Conservation (phyloP, 2,329 filamentous ascomycete genomes). For the Ustulina deusta region DNA sequence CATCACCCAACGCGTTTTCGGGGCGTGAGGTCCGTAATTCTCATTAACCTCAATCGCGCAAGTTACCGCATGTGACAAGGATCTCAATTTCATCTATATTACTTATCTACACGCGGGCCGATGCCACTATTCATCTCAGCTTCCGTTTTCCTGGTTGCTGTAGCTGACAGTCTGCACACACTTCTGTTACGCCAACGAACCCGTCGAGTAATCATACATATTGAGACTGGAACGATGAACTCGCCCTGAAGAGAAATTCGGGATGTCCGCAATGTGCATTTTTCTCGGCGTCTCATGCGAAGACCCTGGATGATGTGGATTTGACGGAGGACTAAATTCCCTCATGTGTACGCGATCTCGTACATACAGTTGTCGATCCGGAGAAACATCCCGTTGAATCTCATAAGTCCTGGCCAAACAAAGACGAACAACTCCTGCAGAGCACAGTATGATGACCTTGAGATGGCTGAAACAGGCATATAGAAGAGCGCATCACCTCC, state of each 20-base stretch:
- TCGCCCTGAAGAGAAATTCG: not conserved
- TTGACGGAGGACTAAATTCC: not conserved
- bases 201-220: not conserved
- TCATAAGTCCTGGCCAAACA: not conserved
- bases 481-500: slow-evolving; percentile 21
- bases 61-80: not conserved
- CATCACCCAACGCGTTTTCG: slow-evolving; percentile 27
- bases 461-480: slow-evolving; percentile 24
- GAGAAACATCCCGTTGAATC: slow-evolving; percentile 13
- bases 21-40: slow-evolving; percentile 22
- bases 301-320: not conserved
- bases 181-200: not conserved
- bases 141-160: not conserved
- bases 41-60: slow-evolving; percentile 29
- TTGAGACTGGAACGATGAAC: not conserved
- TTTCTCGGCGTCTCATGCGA: not conserved
- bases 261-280: not conserved
- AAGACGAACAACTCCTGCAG: not conserved
- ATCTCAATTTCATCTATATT: slow-evolving; percentile 24
- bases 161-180: not conserved
- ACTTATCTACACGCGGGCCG: not conserved
- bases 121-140: not conserved
- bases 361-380: slow-evolving; percentile 33
- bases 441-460: not conserved
- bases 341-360: slow-evolving; percentile 3